Evolutionary conservation across 2,329 filamentous ascomycete species (phyloP).

Genomic region (Nannizzia gypsea): DNA sequence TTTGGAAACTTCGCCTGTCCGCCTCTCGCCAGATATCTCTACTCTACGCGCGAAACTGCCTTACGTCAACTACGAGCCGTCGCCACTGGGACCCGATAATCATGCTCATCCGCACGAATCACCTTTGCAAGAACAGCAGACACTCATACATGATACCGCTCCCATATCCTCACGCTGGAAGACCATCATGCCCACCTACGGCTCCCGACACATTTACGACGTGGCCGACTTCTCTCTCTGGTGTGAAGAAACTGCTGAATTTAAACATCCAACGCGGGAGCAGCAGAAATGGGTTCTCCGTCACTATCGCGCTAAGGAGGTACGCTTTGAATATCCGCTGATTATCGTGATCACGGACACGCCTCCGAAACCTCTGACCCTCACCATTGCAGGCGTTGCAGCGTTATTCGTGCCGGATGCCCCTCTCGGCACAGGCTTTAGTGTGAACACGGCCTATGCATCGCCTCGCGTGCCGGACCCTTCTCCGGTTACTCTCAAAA

Average conservation of each 20-base stretch:
- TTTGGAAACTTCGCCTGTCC: background rate
- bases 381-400: constrained; percentile 1
- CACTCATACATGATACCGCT: background rate
- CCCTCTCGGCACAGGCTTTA: background rate
- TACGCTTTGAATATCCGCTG: background rate
- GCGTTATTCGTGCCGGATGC: background rate
- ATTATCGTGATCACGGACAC: background rate
- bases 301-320: background rate
- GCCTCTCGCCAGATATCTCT: background rate
- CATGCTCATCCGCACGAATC: background rate
- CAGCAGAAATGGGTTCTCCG: background rate
- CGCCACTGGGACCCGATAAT: background rate
- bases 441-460: background rate
- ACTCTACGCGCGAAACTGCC: background rate
- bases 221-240: background rate
- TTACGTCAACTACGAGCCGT: background rate
- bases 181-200: background rate
- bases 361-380: background rate
- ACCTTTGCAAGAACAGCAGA: background rate
- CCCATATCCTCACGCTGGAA: background rate
- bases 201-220: background rate
- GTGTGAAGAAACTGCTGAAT: background rate
- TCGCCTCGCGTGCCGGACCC: background rate
- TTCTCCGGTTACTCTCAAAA: background rate
- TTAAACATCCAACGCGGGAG: background rate